Base-by-base conservation (phyloP, 2,329 filamentous ascomycete genomes). In the Beauveria bassiana region DNA sequence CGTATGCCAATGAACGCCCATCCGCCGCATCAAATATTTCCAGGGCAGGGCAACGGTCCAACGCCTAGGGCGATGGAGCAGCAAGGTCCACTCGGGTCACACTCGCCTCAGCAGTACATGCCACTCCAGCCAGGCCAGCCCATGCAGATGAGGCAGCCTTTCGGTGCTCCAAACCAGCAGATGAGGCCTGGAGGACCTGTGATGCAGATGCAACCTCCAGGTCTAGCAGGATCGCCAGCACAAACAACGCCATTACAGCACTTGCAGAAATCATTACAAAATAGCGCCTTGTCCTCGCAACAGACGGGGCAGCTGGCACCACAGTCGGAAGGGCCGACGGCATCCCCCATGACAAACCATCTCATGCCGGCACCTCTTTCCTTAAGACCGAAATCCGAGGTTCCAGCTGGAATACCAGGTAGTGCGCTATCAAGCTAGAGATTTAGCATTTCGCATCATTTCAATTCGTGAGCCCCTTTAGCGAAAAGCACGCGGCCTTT, bases 361-460 rank as follows among this genome's bases (percentile, higher is more conserved):
- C n/a, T 59, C 9, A 18, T 62, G 38, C 61, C 61, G 5, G 24
- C 45, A 46, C 61, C 61, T 0, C 47, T 59, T 5, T 62, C 47
- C 6, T 7, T 52, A 0, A 8, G 54, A 10, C 38, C 54, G 3
- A 62, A 38, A 20, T 24, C 62, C 7, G 42, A 22, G 4, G 26
- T 38, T 8, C 5, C n/a, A 53, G 14, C 53, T 20, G 40, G 34
- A 10, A 14, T 20, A 12, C 28, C 28, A 7, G 14, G n/a, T 12
- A 22, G 4, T 8, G 14, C 28, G 6, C n/a, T 24, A 24, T 16
- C 6, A 18, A 38, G 26, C 28, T 54, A 54, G 12, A 42, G 20
- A 3, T 14, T 9, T 31, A 20, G 8, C 18, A 12, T 16, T 18
- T 38, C 4, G 9, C 38, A 6, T 18, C n/a, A 6, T 52, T 24